Base-by-base conservation (phyloP, 1,139 yeast genomes). In the Suhomyces atakaporum region DNA sequence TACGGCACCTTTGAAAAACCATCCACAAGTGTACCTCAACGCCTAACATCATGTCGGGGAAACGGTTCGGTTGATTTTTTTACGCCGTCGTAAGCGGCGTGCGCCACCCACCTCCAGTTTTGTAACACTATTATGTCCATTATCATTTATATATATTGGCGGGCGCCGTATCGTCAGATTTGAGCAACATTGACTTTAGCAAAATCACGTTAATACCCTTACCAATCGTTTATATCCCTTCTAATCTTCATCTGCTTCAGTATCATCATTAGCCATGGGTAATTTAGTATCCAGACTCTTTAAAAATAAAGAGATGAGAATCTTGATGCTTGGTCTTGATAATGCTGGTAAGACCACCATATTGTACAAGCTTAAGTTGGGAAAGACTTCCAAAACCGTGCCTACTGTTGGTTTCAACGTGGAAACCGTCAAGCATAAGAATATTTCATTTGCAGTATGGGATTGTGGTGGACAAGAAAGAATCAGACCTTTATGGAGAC, bases 401-500 rank as follows among this genome's bases (percentile, higher is more conserved):
- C 97, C 96, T 16, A 90, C 96, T 0, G 96, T 89, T 18, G 97
- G 96, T 2, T 90, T 87, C 66, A 89, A 89, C 62, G 96, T 89
- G 39, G 97, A 90, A 62, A 87, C 96, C 7, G 89, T 90, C 49
- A 81, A 85, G 43, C 90, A 84, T 61, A 86, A 84, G 60, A 87
- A 87, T 60, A 82, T 89, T 43, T 81, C 86, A 42, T 88, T 89
- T 71, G 92, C 92, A 44, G 94, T 92, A 49, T 90, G 97, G 97
- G 97, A 89, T 62, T 94, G 94, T 40, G 97, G 96, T 65, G 97
- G 96, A 59, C 96, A 88, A 65, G 95, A 87, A 53, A 73, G 95
- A 60, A 79, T 87, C 49, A 75, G 96, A 54, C 95, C 95, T 0
- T 70, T 89, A 36, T 89, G 97, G 97, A 79, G 97, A 61, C 96